These are phyloP conservation scores for Alternaria ventricosa DNA, from an alignment of 2,329 filamentous ascomycete species.

Conservation along the genomic window DNA sequence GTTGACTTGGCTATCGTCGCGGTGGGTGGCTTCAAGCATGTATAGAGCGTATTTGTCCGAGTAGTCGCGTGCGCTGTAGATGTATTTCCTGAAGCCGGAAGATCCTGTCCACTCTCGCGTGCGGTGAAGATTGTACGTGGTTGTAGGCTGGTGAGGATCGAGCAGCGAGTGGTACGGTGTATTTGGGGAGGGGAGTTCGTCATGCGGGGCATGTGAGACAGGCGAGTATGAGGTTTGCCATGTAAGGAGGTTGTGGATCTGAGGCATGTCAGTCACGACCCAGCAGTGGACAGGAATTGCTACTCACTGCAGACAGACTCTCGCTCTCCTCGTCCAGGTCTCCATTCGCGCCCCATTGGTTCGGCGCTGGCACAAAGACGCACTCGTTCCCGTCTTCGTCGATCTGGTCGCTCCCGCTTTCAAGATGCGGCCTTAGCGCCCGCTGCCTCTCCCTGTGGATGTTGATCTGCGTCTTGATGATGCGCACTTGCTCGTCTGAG, in stretches of 20 bases:
- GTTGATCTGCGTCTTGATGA: constrained; percentile 44
- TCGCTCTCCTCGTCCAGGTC: constrained; percentile 48
- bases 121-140: constrained; percentile 47
- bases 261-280: constrained; percentile 7
- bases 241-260: constrained; percentile 47
- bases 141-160: constrained; percentile 40
- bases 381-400: constrained; percentile 47
- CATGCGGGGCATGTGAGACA: constrained; percentile 39
- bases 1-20: constrained; percentile 43
- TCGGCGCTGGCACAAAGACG: constrained; percentile 47
- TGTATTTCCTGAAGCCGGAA: constrained; percentile 43
- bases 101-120: constrained; percentile 46
- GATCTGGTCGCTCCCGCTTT: constrained; percentile 45
- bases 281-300: not conserved
- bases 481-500: constrained; percentile 43
- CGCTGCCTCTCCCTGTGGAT: constrained; percentile 45
- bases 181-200: constrained; percentile 42
- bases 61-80: constrained; percentile 46
- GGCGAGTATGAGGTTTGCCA: constrained; percentile 46
- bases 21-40: constrained; percentile 43
- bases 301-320: constrained; percentile 44
- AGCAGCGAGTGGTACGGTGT: constrained; percentile 45
- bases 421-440: constrained; percentile 44
- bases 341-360: constrained; percentile 47
- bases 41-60: constrained; percentile 47